Percentiles rank a stretch among this genome's conserved stretches.
These are phyloP conservation scores for Coniferiporia sulphurascens DNA, from an alignment of 1,284 basidiomycete species.

Conservation along the genomic window DNA sequence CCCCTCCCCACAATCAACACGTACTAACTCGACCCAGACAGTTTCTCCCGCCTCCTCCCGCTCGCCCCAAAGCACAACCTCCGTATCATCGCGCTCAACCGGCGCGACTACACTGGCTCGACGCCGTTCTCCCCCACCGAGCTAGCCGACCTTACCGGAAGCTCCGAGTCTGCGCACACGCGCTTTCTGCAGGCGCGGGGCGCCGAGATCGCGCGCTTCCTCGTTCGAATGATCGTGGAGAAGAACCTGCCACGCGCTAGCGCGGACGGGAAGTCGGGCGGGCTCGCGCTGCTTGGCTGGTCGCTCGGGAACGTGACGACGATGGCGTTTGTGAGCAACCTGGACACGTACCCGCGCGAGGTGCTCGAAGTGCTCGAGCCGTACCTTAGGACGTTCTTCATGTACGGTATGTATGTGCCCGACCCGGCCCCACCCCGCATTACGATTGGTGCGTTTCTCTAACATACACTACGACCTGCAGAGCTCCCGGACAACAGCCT, in stretches of 20 bases:
- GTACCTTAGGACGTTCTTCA: background rate
- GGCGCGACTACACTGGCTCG: slow-evolving; percentile 20
- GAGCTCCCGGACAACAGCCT: slow-evolving; percentile 8
- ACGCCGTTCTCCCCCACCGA: slow-evolving; percentile 15
- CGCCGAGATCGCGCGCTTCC: slow-evolving; percentile 16
- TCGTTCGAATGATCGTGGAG: slow-evolving; percentile 13
- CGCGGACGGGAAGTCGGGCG: slow-evolving; percentile 7
- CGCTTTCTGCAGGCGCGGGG: slow-evolving; percentile 13
- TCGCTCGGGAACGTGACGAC: slow-evolving; percentile 9
- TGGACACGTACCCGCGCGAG: background rate
- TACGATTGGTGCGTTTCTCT: background rate
- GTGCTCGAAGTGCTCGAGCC: background rate
- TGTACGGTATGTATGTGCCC: background rate
- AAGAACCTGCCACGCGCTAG: slow-evolving; percentile 4
- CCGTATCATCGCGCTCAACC: slow-evolving; percentile 17
- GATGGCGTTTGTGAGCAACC: background rate
- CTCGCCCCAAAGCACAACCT: slow-evolving; percentile 7
- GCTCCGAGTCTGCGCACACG: background rate
- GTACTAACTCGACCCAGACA: slow-evolving; percentile 7
- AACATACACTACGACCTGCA: background rate
- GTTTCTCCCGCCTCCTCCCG: slow-evolving; percentile 9
- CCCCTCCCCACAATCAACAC: background rate
- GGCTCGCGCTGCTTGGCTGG: slow-evolving; percentile 12
- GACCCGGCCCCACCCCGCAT: background rate
- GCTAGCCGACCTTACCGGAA: slow-evolving; percentile 2